Conservation (phyloP, 768 basidiomycete species). For the Serendipita indica region DNA sequence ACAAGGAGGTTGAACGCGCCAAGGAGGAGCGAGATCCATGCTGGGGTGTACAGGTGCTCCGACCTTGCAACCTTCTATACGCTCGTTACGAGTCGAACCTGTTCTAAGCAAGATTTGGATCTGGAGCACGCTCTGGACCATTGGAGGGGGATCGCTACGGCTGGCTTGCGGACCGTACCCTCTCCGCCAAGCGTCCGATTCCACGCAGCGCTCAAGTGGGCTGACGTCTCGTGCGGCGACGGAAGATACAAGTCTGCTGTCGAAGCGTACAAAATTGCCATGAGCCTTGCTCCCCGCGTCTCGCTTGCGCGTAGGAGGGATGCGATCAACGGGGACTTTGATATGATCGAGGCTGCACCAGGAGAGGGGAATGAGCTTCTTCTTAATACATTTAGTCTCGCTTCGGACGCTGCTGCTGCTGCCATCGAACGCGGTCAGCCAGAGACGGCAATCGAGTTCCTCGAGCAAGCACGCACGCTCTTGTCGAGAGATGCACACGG, state of each 20-base stretch:
- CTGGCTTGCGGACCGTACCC: neutral
- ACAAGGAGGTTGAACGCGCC: neutral
- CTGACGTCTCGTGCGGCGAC: neutral
- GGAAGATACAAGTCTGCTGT: slow-evolving; percentile 1
- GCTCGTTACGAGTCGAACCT: neutral
- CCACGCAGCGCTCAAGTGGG: slow-evolving; percentile 2
- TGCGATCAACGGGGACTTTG: neutral
- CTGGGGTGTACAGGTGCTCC: neutral
- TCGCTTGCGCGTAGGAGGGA: neutral
- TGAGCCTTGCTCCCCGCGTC: neutral
- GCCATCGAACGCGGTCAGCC: slow-evolving; percentile 3
- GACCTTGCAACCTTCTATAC: neutral
- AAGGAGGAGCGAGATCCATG: neutral
- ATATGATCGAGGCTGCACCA: neutral
- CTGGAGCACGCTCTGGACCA: neutral
- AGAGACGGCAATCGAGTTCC: slow-evolving; percentile 7
- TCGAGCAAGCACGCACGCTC: neutral
- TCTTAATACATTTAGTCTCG: neutral
- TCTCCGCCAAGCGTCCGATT: slow-evolving; percentile 6
- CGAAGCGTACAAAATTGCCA: slow-evolving; percentile 3
- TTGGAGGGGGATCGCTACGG: neutral
- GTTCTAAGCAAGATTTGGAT: neutral
- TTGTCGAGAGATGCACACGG: slow-evolving; percentile 1
- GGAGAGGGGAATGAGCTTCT: neutral
- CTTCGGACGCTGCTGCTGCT: slow-evolving; percentile 1